Base-by-base conservation (phyloP, 2,329 filamentous ascomycete species). In the Ceratocystis colombiana region DNA sequence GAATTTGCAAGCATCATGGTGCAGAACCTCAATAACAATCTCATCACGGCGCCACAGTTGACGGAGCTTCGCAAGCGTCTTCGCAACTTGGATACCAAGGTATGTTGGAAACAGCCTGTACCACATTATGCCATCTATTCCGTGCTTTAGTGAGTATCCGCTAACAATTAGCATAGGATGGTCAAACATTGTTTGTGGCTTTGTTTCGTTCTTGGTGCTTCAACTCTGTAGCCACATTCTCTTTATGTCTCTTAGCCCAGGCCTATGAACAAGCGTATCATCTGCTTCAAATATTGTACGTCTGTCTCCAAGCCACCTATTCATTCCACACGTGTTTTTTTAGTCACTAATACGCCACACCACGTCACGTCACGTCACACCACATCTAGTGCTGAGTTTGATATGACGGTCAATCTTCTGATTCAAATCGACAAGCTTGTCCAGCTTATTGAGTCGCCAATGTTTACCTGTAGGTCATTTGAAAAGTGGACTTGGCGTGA, bases 1-100 rank as follows among this genome's bases (percentile, higher is more conserved):
- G 95, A 99, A 74, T 99, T 99, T 76, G 93, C 94, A 17, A 96
- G 93, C 73, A 97, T 99, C 71, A 99, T 99, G 94, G 91, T 99
- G 37, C 94, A 99, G 75, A 97, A 97, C 72, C 81, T 99, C 64
- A 99, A 99, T 78, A 99, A 99, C 75, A 99, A 99, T 72, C 85
- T 99, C 65, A 96, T 99, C 70, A 99, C 95, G 1, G 94, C 95
- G 0, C 94, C 95, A 0, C 92, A 99, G 75, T 79, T 99, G 37
- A 86, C 90, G 1, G 95, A 97, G 71, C 80, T 99, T 69, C 85
- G 94, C 59, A 96, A 96, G 75, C 82, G 94, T 55, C 78, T 99
- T 63, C 83, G 94, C 44, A 99, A 96, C 71, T 79, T 96, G 1
- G 94, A 99, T 74, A 90, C 88, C 8, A 92, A 86, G 77, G 88